phyloP scores from a whole-genome alignment of 2,329 filamentous ascomycete genomes.

The Emmonsiellopsis sp. region DNA sequence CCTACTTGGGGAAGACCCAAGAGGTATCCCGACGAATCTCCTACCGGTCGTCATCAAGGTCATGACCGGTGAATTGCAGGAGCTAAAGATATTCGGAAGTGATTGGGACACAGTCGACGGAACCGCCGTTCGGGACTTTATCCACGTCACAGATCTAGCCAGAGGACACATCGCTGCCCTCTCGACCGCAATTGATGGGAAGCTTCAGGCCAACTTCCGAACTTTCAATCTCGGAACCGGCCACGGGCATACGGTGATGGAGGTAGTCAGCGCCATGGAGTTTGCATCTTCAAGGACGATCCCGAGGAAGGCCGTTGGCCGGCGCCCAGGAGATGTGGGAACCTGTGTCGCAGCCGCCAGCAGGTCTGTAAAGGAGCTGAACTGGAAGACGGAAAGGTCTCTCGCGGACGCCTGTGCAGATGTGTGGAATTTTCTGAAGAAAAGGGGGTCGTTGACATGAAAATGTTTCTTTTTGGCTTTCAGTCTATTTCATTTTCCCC shows the following conservation, averaged over 20 bases:
- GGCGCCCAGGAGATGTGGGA: constrained; percentile 30
- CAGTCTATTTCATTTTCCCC: background rate
- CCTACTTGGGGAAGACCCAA: constrained; percentile 54
- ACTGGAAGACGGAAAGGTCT: constrained; percentile 30
- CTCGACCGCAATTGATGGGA: constrained; percentile 24
- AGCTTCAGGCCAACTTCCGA: constrained; percentile 30
- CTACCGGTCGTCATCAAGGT: constrained; percentile 56
- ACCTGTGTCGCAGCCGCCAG: constrained; percentile 29
- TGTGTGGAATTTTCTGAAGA: constrained; percentile 28
- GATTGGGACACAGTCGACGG: constrained; percentile 59
- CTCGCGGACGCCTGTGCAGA: constrained; percentile 28
- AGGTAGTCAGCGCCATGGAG: constrained; percentile 31
- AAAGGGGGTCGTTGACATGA: constrained; percentile 12
- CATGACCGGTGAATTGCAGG: constrained; percentile 44
- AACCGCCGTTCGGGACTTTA: constrained; percentile 58
- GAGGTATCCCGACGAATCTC: constrained; percentile 52
- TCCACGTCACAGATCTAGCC: constrained; percentile 57
- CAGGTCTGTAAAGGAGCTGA: constrained; percentile 45
- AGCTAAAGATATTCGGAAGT: constrained; percentile 53
- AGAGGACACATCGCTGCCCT: constrained; percentile 54
- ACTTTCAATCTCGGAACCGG: constrained; percentile 33
- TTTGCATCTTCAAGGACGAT: constrained; percentile 25
- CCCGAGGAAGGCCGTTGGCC: constrained; percentile 21
- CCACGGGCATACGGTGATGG: constrained; percentile 27
- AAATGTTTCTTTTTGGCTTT: background rate